Evolutionary conservation across 345 rosid genomes (phyloP).

Genomic region (Rhizophora mangle): DNA sequence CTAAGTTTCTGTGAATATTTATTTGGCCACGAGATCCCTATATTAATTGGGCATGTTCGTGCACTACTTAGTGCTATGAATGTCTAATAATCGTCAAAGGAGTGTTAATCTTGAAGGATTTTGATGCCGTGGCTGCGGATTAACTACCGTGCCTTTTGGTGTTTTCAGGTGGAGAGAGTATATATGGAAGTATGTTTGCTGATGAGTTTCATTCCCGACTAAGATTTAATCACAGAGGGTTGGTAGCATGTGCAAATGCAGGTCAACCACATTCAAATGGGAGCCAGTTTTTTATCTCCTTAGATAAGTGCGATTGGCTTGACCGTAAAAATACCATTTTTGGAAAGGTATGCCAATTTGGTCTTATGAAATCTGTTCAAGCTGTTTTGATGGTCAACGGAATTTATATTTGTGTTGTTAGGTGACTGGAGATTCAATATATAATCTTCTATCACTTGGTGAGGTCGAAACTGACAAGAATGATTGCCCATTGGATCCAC

Average conservation of each 20-base stretch:
- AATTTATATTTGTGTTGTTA: conserved; percentile 30
- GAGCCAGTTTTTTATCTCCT: conserved; percentile 85
- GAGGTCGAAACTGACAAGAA: conserved; percentile 72
- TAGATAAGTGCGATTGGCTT: conserved; percentile 95
- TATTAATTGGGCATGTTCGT: too few species aligned
- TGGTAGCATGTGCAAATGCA: conserved; percentile 91
- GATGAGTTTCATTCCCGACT: conserved; percentile 90
- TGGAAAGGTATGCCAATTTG: conserved; percentile 61
- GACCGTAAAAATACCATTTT: conserved; percentile 76
- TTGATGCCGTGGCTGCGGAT: background rate
- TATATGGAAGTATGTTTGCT: conserved; percentile 60
- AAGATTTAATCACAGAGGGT: conserved; percentile 84
- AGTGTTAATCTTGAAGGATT: too few species aligned
- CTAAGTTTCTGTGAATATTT: too few species aligned
- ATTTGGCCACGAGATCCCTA: too few species aligned
- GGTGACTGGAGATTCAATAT: conserved; percentile 90
- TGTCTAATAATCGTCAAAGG: too few species aligned
- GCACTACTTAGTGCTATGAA: too few species aligned
- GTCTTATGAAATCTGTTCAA: background rate
- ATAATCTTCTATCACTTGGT: conserved; percentile 66
- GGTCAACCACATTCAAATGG: conserved; percentile 82
- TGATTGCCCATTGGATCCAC: conserved; percentile 81
- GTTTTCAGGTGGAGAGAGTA: conserved; percentile 74
- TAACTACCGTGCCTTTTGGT: background rate
- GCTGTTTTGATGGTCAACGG: conserved; percentile 4